Evolutionary conservation across 306 rosid species (phyloP).

Genomic region (Prunus campanulata): DNA sequence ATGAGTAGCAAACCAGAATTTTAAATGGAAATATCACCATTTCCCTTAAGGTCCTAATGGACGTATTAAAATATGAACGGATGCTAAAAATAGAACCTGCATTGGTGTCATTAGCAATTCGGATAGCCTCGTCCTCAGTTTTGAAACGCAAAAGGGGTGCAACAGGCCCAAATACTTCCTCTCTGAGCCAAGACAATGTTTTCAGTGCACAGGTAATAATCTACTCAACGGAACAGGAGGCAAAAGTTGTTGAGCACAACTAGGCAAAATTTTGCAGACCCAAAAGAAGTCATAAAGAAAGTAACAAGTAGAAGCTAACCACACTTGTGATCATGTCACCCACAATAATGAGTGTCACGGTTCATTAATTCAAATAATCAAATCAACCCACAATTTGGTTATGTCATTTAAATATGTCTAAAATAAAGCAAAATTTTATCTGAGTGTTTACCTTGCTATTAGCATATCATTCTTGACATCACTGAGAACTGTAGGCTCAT

Average conservation of each 20-base stretch:
- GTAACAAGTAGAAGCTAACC: background rate
- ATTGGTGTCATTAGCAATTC: constrained; percentile 75
- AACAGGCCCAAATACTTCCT: constrained; percentile 96
- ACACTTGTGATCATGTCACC: background rate
- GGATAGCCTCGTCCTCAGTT: constrained; percentile 90
- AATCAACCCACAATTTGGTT: background rate
- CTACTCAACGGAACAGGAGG: background rate
- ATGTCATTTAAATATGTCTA: background rate
- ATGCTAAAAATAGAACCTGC: constrained; percentile 59
- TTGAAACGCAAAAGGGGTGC: constrained; percentile 83
- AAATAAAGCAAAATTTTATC: background rate
- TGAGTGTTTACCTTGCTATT: constrained; percentile 58
- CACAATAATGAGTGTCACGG: background rate
- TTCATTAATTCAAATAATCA: constrained; percentile 1
- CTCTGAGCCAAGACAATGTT: constrained; percentile 47
- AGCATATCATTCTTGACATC: constrained; percentile 77
- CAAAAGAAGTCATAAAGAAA: background rate
- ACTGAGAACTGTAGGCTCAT: constrained; percentile 79
- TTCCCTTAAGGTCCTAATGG: background rate
- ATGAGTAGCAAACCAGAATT: constrained; percentile 7
- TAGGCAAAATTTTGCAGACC: background rate
- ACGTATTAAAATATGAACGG: constrained; percentile 15
- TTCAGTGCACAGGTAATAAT: constrained; percentile 9
- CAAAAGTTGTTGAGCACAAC: background rate
- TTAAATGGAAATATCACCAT: background rate